These are phyloP conservation scores for Nannochloris sp. DNA, from an alignment of 139 green algal species.

Conservation along the genomic window DNA sequence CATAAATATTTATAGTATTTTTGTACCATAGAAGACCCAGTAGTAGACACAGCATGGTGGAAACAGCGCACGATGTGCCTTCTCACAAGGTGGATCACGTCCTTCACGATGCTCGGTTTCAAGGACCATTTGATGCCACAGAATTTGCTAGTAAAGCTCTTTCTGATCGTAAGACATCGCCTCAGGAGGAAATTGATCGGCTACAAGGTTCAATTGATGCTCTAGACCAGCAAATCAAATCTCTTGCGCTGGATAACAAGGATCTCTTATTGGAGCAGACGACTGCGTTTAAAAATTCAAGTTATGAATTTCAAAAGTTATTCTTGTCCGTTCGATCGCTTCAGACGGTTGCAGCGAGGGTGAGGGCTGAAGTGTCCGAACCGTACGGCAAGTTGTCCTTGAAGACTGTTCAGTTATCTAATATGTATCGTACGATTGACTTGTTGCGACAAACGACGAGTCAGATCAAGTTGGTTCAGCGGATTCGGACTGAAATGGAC, in stretches of 20 bases:
- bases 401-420: constrained; percentile 32
- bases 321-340: constrained; percentile 52
- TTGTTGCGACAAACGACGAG: constrained; percentile 60
- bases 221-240: constrained; percentile 44
- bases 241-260: constrained; percentile 41
- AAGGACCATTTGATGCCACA: constrained; percentile 51
- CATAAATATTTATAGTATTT: no score
- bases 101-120: constrained; percentile 18
- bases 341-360: constrained; percentile 46
- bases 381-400: constrained; percentile 41
- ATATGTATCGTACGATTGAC: constrained; percentile 45
- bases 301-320: constrained; percentile 45
- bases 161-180: constrained; percentile 47
- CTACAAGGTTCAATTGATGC: constrained; percentile 47
- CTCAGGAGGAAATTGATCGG: constrained; percentile 47
- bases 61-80: no score
- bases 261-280: constrained; percentile 36
- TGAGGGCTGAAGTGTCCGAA: constrained; percentile 51
- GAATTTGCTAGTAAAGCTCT: constrained; percentile 58
- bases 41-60: no score
- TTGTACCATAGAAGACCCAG: no score
- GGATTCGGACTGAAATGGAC: constrained; percentile 14
- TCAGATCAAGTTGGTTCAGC: constrained; percentile 52
- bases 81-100: no score
- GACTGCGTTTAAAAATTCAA: constrained; percentile 40